Evolutionary conservation across 345 rosid genomes (phyloP).

Genomic region (Salix udensis): DNA sequence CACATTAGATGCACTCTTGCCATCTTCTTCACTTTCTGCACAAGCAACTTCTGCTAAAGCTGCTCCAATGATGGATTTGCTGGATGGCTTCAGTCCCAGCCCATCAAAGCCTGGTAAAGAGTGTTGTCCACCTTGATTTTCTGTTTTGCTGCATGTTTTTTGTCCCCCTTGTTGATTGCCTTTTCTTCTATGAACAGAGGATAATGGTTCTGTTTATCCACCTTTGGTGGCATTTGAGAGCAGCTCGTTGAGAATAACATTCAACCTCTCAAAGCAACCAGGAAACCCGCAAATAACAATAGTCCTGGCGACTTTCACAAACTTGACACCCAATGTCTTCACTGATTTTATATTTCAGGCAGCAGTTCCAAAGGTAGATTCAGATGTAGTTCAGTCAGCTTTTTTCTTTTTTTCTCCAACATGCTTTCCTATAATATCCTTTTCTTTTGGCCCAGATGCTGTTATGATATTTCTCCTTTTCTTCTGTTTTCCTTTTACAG

Average conservation of each 20-base stretch:
- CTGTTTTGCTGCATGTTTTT: constrained; percentile 15
- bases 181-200: constrained; percentile 42
- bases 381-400: constrained; percentile 7
- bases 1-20: constrained; percentile 48
- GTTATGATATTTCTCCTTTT: constrained; percentile 8
- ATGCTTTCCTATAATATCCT: not conserved
- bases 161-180: constrained; percentile 12
- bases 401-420: not conserved
- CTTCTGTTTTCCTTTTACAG: constrained; percentile 39
- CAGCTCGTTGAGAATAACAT: constrained; percentile 69
- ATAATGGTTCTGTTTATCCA: constrained; percentile 74
- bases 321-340: constrained; percentile 55
- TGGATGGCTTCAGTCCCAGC: constrained; percentile 73
- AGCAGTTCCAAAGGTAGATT: constrained; percentile 92
- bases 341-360: constrained; percentile 92
- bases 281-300: constrained; percentile 64
- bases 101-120: constrained; percentile 59
- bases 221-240: constrained; percentile 79
- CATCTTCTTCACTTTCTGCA: constrained; percentile 37
- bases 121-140: constrained; percentile 4
- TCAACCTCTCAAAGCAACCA: constrained; percentile 70
- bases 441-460: not conserved
- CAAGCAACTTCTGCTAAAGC: constrained; percentile 39
- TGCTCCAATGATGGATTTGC: constrained; percentile 65
- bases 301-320: constrained; percentile 71